These are phyloP conservation scores for Beauveria medogensis DNA, from an alignment of 2,329 filamentous ascomycete genomes.

Conservation along the genomic window DNA sequence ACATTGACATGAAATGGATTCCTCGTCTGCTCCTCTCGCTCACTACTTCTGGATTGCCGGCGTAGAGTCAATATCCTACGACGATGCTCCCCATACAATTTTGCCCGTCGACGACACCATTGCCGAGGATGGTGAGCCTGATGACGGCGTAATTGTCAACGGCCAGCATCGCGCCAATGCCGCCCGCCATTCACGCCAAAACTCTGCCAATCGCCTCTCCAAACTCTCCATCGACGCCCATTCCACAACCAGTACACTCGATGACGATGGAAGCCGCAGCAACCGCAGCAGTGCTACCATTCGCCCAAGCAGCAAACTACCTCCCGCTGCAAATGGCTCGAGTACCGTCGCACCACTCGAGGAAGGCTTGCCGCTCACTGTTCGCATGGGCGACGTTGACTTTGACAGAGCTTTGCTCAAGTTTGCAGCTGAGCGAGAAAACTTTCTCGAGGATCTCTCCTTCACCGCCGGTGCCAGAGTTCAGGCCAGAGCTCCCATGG, in stretches of 20 bases:
- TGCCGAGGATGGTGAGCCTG: conserved; percentile 52
- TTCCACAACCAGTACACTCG: conserved; percentile 46
- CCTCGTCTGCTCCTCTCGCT: conserved; percentile 56
- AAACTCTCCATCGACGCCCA: conserved; percentile 43
- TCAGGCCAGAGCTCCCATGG: conserved; percentile 60
- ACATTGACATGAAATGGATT: conserved; percentile 47
- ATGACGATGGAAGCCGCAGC: conserved; percentile 54
- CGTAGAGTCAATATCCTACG: conserved; percentile 59
- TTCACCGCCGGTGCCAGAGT: conserved; percentile 78
- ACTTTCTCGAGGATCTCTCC: conserved; percentile 84
- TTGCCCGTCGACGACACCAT: conserved; percentile 49
- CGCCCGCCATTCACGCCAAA: conserved; percentile 52
- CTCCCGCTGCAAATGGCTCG: conserved; percentile 17
- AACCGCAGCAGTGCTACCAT: conserved; percentile 62
- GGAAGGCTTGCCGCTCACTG: conserved; percentile 21
- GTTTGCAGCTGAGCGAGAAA: conserved; percentile 91
- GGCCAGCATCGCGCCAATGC: conserved; percentile 17
- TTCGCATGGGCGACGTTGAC: conserved; percentile 61
- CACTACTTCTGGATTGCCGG: conserved; percentile 73
- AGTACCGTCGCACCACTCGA: conserved; percentile 16
- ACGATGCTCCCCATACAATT: conserved; percentile 36
- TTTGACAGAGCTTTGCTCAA: conserved; percentile 91
- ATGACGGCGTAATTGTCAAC: conserved; percentile 29
- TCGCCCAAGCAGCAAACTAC: conserved; percentile 30
- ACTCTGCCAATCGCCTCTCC: conserved; percentile 50